phyloP scores from a whole-genome alignment of 345 rosid genomes.

The Dimocarpus longan region DNA sequence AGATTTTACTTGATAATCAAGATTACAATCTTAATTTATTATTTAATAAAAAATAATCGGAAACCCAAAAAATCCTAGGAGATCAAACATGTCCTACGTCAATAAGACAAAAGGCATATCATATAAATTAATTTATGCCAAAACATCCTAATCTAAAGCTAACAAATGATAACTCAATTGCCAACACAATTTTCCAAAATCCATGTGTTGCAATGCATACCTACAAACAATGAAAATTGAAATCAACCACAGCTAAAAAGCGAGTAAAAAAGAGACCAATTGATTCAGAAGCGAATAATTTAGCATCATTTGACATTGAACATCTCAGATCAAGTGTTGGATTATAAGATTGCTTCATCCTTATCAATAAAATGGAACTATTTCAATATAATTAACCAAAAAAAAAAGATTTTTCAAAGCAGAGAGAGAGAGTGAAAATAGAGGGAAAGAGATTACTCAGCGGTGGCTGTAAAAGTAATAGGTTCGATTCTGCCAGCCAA shows the following conservation, averaged over 20 bases:
- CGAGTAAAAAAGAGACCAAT: background rate
- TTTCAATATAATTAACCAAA: background rate
- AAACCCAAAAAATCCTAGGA: too few species aligned
- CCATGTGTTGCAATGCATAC: too few species aligned
- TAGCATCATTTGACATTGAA: slow-evolving; percentile 40
- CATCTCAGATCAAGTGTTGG: slow-evolving; percentile 75
- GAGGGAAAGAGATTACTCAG: slow-evolving; percentile 50
- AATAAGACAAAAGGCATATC: too few species aligned
- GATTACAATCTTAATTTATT: too few species aligned
- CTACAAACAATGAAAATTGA: background rate
- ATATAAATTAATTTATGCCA: too few species aligned
- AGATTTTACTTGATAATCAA: too few species aligned
- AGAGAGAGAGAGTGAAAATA: too few species aligned
- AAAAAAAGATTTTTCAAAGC: background rate
- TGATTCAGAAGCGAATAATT: slow-evolving; percentile 52
- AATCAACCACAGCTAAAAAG: background rate
- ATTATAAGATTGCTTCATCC: slow-evolving; percentile 55
- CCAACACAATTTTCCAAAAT: too few species aligned
- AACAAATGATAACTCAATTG: too few species aligned
- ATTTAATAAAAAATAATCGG: too few species aligned
- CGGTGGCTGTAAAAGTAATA: slow-evolving; percentile 39
- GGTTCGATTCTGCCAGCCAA: slow-evolving; percentile 80
- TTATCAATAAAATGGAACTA: slow-evolving; percentile 23
- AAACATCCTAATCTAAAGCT: too few species aligned
- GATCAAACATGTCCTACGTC: too few species aligned